Percentiles rank a stretch among this genome's conserved stretches.
Evolutionary conservation across 371 early-diverging fungal genomes (phyloP).

Genomic region (Mucor plumbeus): DNA sequence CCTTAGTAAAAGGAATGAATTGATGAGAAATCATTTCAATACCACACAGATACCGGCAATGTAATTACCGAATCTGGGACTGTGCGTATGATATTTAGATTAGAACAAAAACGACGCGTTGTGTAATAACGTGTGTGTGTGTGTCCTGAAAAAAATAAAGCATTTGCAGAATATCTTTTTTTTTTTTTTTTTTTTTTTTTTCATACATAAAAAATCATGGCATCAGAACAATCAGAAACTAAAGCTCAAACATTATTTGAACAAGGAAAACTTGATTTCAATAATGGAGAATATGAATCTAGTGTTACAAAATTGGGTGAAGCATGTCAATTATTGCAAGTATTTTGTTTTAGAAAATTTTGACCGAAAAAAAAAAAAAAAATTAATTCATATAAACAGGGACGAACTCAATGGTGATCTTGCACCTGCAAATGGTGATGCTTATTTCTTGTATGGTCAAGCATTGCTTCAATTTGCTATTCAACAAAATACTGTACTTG

Average conservation of each 20-base stretch:
- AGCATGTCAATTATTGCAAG: conserved; percentile 72
- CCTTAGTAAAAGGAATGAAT: neutral
- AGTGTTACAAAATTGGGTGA: conserved; percentile 70
- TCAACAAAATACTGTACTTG: conserved; percentile 75
- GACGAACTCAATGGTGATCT: conserved; percentile 72
- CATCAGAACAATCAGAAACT: conserved; percentile 19
- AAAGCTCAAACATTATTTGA: conserved; percentile 51
- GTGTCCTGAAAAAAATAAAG: no score
- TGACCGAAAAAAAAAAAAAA: no score
- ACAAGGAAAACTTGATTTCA: conserved; percentile 67
- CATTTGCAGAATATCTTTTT: no score
- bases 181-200: conserved; percentile 8
- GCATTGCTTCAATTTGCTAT: conserved; percentile 81
- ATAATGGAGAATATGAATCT: conserved; percentile 52
- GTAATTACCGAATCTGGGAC: no score
- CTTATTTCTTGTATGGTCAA: conserved; percentile 78
- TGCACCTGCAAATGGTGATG: conserved; percentile 78
- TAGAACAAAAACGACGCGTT: neutral
- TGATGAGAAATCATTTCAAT: neutral
- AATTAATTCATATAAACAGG: conserved; percentile 36
- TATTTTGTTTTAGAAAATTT: conserved; percentile 2
- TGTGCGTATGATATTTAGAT: no score
- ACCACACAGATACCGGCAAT: neutral
- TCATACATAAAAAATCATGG: neutral
- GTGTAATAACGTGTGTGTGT: neutral